Percentiles rank a stretch among this genome's conserved stretches.
Conservation (phyloP, 352 stramenopile genomes). For the Phytophthora fragariae region DNA sequence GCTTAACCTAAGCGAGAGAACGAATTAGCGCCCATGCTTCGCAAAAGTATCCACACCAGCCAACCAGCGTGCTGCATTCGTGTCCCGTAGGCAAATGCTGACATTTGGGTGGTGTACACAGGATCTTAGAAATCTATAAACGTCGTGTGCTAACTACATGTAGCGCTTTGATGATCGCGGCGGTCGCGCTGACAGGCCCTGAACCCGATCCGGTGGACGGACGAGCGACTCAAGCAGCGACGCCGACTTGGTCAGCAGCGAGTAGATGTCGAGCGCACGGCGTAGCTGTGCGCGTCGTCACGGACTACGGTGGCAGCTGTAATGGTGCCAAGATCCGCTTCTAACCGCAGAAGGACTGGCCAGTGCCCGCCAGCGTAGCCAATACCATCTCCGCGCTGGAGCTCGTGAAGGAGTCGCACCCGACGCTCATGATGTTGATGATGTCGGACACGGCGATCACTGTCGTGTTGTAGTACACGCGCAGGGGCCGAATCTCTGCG, state of each 20-base stretch:
- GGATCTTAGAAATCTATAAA: too few species aligned
- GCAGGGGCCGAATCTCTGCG: too few species aligned
- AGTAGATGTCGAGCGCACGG: slow-evolving; percentile 3
- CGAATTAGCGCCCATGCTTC: too few species aligned
- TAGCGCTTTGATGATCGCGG: too few species aligned
- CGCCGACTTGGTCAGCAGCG: too few species aligned
- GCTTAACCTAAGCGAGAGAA: too few species aligned
- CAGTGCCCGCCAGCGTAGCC: slow-evolving; percentile 80
- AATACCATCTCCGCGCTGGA: slow-evolving; percentile 81
- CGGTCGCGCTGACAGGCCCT: slow-evolving; percentile 14
- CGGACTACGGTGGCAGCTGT: slow-evolving; percentile 73
- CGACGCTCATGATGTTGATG: slow-evolving; percentile 82
- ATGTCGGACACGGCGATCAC: slow-evolving; percentile 6
- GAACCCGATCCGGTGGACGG: slow-evolving; percentile 30
- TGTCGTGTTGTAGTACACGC: slow-evolving; percentile 1
- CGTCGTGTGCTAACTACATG: too few species aligned
- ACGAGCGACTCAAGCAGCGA: too few species aligned
- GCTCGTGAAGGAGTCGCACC: slow-evolving; percentile 87
- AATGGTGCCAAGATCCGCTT: slow-evolving; percentile 89
- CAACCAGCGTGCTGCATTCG: too few species aligned
- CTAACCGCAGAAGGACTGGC: slow-evolving; percentile 56
- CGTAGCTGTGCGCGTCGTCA: slow-evolving; percentile 85
- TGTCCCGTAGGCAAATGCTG: too few species aligned
- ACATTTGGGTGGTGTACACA: too few species aligned
- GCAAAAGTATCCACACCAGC: too few species aligned